phyloP scores from a whole-genome alignment of 1,284 basidiomycete genomes.

The Abortiporus biennis region DNA sequence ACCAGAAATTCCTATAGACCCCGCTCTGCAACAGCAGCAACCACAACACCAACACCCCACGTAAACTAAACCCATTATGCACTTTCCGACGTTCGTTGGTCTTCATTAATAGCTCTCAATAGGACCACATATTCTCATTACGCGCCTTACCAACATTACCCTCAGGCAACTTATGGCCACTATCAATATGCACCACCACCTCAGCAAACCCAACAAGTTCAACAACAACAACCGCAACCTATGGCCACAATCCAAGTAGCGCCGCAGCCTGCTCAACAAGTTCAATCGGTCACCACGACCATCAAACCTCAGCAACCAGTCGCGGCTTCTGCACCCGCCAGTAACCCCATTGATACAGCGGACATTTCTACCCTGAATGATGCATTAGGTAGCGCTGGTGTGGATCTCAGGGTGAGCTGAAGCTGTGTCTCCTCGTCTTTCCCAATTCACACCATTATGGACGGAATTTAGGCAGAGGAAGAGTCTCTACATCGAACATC shows the following conservation, averaged over 20 bases:
- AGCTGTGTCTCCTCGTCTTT: background rate
- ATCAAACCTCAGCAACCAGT: constrained; percentile 3
- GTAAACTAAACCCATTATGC: constrained; percentile 23
- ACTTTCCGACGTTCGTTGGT: constrained; percentile 7
- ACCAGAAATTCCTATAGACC: constrained; percentile 38
- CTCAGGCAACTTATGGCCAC: constrained; percentile 44
- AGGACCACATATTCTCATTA: constrained; percentile 41
- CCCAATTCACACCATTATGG: background rate
- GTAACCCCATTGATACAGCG: constrained; percentile 43
- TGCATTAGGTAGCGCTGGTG: constrained; percentile 76
- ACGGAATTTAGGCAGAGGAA: constrained; percentile 61
- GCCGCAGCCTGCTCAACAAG: constrained; percentile 4
- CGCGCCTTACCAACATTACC: constrained; percentile 45
- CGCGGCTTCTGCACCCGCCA: constrained; percentile 18
- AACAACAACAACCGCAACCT: constrained; percentile 19
- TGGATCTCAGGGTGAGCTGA: constrained; percentile 63
- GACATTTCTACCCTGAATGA: constrained; percentile 77
- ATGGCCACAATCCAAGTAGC: no score
- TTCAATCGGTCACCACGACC: background rate
- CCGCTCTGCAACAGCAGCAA: constrained; percentile 56
- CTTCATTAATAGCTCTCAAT: constrained; percentile 4
- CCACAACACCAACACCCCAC: constrained; percentile 31
- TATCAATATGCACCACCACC: constrained; percentile 45
- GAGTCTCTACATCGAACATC: constrained; percentile 65
- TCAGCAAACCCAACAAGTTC: no score